phyloP scores from a whole-genome alignment of 2,329 filamentous ascomycete genomes.

The Aspergillus arachidicola region DNA sequence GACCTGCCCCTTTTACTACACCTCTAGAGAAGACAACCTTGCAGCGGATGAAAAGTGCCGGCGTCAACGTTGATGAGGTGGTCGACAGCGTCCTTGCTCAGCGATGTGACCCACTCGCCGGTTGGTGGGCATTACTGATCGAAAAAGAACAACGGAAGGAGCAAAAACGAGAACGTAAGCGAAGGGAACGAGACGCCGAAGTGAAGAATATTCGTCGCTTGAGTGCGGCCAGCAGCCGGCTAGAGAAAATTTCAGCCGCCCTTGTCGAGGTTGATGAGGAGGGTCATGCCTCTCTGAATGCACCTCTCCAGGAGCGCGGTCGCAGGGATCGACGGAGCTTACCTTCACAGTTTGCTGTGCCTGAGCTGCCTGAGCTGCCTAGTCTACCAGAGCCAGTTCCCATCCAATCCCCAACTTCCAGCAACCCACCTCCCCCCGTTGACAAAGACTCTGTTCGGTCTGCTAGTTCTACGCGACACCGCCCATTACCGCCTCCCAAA shows the following conservation, averaged over 20 bases:
- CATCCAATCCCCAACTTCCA: constrained; percentile 35
- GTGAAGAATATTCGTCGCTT: constrained; percentile 76
- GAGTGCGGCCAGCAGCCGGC: constrained; percentile 84
- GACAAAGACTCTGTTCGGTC: constrained; percentile 75
- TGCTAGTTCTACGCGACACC: constrained; percentile 73
- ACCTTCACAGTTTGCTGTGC: constrained; percentile 62
- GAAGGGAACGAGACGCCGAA: constrained; percentile 81
- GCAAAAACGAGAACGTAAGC: constrained; percentile 74
- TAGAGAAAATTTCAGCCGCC: constrained; percentile 78
- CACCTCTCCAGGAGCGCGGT: constrained; percentile 70
- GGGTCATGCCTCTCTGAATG: constrained; percentile 51
- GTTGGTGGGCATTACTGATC: constrained; percentile 93
- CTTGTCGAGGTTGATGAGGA: constrained; percentile 81
- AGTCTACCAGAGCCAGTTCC: constrained; percentile 67
- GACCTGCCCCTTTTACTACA: constrained; percentile 81
- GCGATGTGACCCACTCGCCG: constrained; percentile 84
- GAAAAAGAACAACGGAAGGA: constrained; percentile 95
- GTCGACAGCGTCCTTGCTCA: constrained; percentile 92
- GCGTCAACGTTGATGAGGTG: constrained; percentile 90
- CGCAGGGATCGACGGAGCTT: constrained; percentile 75
- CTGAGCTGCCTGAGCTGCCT: constrained; percentile 77
- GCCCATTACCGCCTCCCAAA: constrained; percentile 82
- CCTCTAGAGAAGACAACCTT: constrained; percentile 86
- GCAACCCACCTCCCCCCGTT: constrained; percentile 66
- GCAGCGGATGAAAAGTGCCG: constrained; percentile 88